Base-by-base conservation (phyloP, 2,329 filamentous ascomycete species). In the Coniochaeta sp. region DNA sequence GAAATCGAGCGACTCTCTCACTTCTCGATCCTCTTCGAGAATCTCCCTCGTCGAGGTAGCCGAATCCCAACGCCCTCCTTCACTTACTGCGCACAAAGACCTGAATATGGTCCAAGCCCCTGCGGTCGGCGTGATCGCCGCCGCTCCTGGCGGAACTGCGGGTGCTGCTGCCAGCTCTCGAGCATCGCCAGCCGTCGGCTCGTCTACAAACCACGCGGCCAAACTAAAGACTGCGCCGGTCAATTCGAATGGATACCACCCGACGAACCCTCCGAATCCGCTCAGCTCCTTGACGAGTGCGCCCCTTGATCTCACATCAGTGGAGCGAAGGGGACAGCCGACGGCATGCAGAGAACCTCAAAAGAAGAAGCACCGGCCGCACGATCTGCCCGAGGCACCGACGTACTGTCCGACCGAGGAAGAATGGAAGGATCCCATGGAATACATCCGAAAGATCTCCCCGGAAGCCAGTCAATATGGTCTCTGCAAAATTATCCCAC, bases 401-500 rank as follows among this genome's bases (percentile, higher is more conserved):
- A 95, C 91, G 5, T 99, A 91, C 73, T 83, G 87, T 64, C 95
- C 95, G 34, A 96, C 91, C 0, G 88, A 91, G 66, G 93, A 97
- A 67, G 93, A 99, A 74, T 99, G 95, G 81, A 91, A 89, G 69
- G 93, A 99, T 68, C 95, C 95, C 0, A 87, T 96, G 70, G 89
- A 90, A 67, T 99, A 97, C 70, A 93, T 99, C 68, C 88, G 88
- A 71, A 97, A 93, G 74, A 97, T 99, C 66, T 81, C 88, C 1
- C 87, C 91, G 1, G 92, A 97, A 72, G 95, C 91, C 26, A 85
- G 82, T 65, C 86, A 93, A 68, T 98, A 90, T 74, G 95, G 95
- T 57, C 90, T 99, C 59, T 93, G 92, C 82, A 96, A 97, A 75
- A 91, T 99, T 63, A 90, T 99, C 60, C 95, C 95, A 5, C 95